Base-by-base conservation (phyloP, 768 basidiomycete genomes). In the Pilatotrama ljubarskyi region DNA sequence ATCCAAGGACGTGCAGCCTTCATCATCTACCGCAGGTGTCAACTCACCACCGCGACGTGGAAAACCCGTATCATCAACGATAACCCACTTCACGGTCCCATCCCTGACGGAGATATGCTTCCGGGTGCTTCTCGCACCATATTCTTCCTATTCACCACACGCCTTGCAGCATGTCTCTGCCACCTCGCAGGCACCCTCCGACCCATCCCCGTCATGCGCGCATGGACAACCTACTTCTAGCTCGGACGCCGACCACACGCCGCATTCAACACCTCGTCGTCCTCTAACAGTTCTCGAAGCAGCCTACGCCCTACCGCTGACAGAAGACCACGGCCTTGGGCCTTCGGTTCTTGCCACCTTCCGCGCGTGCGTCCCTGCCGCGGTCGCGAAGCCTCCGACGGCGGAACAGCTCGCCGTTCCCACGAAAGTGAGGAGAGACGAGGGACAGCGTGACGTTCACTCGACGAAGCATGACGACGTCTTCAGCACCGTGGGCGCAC, bases 51-150 rank as follows among this genome's bases (percentile, higher is more conserved):
- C 2, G 7, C 25, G 14, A 18, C 24, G 32, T 20, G 40, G 29
- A 32, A 24, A 22, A 2, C 51, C 47, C 4, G 53, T 58, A 11
- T 66, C 64, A 2, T 29, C 18, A 1, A 69, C 70, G 0, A 50
- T 35, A 3, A 17, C 67, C 3, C 68, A 51, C 22, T 70, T 66
- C 26, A 51, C 61, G 8, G 51, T 69, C 58, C 74, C 72, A 8
- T 68, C 65, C 2, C 69, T 80, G 22, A 68, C 71, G 0, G 80
- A 82, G 48, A 53, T 74, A 6, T 76, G 77, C 20, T 66, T 76
- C 22, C 77, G 80, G 5, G 57, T 69, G 13, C 68, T 82, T 0
- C 64, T 81, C 44, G 51, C 73, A 10, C 72, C 75, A 10, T 52
- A 56, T 32, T n/a, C 17, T 24, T 38, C 52, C 7, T 44, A 20